Evolutionary conservation across 306 rosid species (phyloP).

Genomic region (Sicyos edulis): DNA sequence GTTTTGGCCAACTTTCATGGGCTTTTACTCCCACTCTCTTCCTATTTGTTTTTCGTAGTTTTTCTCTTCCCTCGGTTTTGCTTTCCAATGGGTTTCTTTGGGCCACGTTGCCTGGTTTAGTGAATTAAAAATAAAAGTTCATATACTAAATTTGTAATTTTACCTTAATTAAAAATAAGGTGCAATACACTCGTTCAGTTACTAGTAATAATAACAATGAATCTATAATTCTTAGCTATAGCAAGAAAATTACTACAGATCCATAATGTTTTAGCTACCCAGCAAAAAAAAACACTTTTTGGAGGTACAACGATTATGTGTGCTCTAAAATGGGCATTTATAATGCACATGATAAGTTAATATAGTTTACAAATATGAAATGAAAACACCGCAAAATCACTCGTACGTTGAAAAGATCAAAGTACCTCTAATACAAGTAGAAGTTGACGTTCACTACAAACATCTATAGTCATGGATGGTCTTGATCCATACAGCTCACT

Average conservation of each 20-base stretch:
- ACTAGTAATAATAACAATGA: background rate
- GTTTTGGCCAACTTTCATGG: background rate
- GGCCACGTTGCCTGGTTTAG: background rate
- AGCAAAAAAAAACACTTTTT: background rate
- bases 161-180: background rate
- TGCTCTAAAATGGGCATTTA: background rate
- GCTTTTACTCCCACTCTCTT: background rate
- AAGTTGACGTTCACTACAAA: conserved; percentile 75
- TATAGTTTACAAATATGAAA: background rate
- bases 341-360: background rate
- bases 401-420: conserved; percentile 16
- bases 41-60: background rate
- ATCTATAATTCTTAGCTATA: background rate
- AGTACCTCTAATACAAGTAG: conserved; percentile 68
- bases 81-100: conserved; percentile 1
- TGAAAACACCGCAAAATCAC: background rate
- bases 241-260: background rate
- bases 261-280: background rate
- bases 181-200: background rate
- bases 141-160: background rate
- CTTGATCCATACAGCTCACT: conserved; percentile 55
- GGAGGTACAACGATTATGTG: background rate
- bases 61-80: background rate
- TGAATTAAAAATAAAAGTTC: background rate
- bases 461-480: conserved; percentile 64